Conservation (phyloP, 768 basidiomycete genomes). For the Kwoniella mangroviensis region DNA sequence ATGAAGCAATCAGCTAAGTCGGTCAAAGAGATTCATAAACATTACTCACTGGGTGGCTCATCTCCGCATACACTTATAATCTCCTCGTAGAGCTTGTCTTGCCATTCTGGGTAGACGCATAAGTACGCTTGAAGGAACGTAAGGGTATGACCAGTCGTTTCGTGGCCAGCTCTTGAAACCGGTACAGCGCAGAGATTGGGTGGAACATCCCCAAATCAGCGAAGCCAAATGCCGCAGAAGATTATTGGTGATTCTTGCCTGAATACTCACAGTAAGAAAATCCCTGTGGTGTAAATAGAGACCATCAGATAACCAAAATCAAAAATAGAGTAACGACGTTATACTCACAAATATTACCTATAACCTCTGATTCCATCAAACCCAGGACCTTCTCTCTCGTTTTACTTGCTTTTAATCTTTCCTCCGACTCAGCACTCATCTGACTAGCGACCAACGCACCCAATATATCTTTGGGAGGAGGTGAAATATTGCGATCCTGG, state of each 20-base stretch:
- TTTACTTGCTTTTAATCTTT: constrained; percentile 10
- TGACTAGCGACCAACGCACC: constrained; percentile 32
- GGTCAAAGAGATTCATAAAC: too few species aligned
- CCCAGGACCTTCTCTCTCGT: constrained; percentile 19
- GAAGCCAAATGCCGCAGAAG: too few species aligned
- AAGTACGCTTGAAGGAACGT: constrained; percentile 47
- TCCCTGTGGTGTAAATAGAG: constrained; percentile 6
- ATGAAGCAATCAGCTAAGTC: too few species aligned
- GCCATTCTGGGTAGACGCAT: constrained; percentile 45
- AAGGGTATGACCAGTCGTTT: constrained; percentile 49
- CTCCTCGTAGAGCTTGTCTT: constrained; percentile 47
- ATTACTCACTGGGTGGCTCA: constrained; percentile 29
- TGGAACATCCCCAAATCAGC: too few species aligned
- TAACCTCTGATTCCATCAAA: constrained; percentile 40
- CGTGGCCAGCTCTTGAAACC: constrained; percentile 46
- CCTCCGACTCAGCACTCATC: constrained; percentile 32
- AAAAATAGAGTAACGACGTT: neutral
- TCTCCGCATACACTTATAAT: constrained; percentile 31
- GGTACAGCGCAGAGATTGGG: too few species aligned
- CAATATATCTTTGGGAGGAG: constrained; percentile 25
- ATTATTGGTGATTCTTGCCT: too few species aligned
- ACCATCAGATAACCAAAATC: neutral
- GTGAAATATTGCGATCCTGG: neutral
- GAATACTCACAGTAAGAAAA: constrained; percentile 34
- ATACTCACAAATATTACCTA: constrained; percentile 41